Conservation (phyloP, 2,329 filamentous ascomycete genomes). For the Seiridium unicorne region DNA sequence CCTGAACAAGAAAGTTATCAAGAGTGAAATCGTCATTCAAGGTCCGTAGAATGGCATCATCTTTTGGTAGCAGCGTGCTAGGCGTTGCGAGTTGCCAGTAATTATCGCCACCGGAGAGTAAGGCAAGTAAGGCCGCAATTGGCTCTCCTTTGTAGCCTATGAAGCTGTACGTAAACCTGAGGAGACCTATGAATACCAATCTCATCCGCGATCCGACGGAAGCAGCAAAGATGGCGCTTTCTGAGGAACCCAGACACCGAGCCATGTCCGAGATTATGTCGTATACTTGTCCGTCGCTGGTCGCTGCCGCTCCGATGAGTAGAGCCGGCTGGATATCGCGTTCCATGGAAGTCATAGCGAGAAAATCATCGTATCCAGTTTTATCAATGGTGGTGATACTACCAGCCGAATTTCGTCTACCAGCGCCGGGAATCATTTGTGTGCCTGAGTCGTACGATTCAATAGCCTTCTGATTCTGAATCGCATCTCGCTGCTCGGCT, state of each 20-base stretch:
- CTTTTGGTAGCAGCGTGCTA: slow-evolving; percentile 33
- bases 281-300: slow-evolving; percentile 50
- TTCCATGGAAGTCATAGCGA: slow-evolving; percentile 47
- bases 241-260: slow-evolving; percentile 41
- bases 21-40: slow-evolving; percentile 57
- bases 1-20: slow-evolving; percentile 61
- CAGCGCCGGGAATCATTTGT: slow-evolving; percentile 36
- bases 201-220: slow-evolving; percentile 64
- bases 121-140: slow-evolving; percentile 62
- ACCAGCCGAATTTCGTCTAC: slow-evolving; percentile 57
- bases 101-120: slow-evolving; percentile 54
- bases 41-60: slow-evolving; percentile 38
- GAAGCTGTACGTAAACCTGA: slow-evolving; percentile 64
- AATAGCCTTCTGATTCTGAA: slow-evolving; percentile 57
- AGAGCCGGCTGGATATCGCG: slow-evolving; percentile 53
- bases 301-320: slow-evolving; percentile 47
- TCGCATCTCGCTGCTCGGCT: slow-evolving; percentile 57
- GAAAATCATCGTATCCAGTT: slow-evolving; percentile 57
- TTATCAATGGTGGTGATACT: slow-evolving; percentile 63
- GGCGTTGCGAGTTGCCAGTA: slow-evolving; percentile 52
- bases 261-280: slow-evolving; percentile 53
- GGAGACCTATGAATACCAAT: slow-evolving; percentile 64
- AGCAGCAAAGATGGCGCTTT: slow-evolving; percentile 46
- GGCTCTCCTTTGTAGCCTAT: slow-evolving; percentile 74
- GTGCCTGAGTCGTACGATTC: slow-evolving; percentile 51